A percentile compares a stretch with the other conserved stretches of the same genome.
phyloP scores from a whole-genome alignment of 2,329 filamentous ascomycete species.

The Fusarium scirpi region DNA sequence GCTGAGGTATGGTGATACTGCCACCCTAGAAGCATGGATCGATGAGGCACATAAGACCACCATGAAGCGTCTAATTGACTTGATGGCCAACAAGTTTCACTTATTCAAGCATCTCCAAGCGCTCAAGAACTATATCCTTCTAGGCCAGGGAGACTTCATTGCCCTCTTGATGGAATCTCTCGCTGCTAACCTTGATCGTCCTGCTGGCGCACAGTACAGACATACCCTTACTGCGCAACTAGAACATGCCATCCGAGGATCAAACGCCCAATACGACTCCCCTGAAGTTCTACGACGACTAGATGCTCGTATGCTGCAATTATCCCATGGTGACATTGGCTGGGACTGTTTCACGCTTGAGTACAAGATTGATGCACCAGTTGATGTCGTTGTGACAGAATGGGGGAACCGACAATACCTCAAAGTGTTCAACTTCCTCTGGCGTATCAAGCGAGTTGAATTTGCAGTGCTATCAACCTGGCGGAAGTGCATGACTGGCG shows the following conservation, averaged over 20 bases:
- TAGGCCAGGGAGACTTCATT: constrained; percentile 97
- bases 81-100: constrained; percentile 96
- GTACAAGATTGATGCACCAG: constrained; percentile 96
- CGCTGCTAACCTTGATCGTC: constrained; percentile 90
- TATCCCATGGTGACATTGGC: constrained; percentile 95
- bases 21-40: constrained; percentile 90
- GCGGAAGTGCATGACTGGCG: constrained; percentile 95
- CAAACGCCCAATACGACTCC: constrained; percentile 95
- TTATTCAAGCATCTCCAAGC: constrained; percentile 92
- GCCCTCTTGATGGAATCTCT: constrained; percentile 97
- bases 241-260: constrained; percentile 95
- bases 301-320: constrained; percentile 97
- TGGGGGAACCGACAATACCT: constrained; percentile 97
- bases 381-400: constrained; percentile 96
- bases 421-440: constrained; percentile 99
- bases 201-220: constrained; percentile 95
- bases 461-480: constrained; percentile 92
- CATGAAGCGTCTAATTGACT: constrained; percentile 91
- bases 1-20: constrained; percentile 91
- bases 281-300: constrained; percentile 90
- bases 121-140: constrained; percentile 91
- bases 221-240: constrained; percentile 98
- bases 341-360: constrained; percentile 99
- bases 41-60: constrained; percentile 98
- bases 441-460: constrained; percentile 97